Percentiles rank a stretch among this genome's conserved stretches.
Conservation (phyloP, 768 basidiomycete genomes). For the Fomitopsis serialis region DNA sequence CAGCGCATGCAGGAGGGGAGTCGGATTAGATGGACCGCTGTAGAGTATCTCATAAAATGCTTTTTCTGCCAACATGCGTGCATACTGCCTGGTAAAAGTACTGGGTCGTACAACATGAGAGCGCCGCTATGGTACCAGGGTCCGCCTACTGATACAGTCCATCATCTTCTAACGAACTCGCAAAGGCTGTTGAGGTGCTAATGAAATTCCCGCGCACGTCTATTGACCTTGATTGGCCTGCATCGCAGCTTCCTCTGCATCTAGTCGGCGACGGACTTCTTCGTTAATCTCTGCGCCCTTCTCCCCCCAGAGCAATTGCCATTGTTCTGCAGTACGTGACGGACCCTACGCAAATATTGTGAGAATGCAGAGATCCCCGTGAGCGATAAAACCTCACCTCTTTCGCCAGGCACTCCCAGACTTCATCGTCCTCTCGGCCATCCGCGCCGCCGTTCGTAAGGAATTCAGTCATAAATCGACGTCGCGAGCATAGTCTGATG, state of each 20-base stretch:
- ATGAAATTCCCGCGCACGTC: neutral
- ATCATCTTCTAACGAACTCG: too few species aligned
- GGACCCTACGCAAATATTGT: slow-evolving; percentile 1
- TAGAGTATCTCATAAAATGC: neutral
- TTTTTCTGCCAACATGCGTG: too few species aligned
- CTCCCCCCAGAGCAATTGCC: slow-evolving; percentile 9
- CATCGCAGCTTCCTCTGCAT: neutral
- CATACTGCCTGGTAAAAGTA: too few species aligned
- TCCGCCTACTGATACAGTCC: too few species aligned
- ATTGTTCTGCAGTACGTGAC: slow-evolving; percentile 5
- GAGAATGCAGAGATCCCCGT: neutral
- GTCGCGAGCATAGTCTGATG: slow-evolving; percentile 27
- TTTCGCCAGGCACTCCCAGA: slow-evolving; percentile 45
- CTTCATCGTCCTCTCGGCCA: slow-evolving; percentile 38
- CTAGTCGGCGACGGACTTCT: neutral
- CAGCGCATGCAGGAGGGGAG: slow-evolving; percentile 27
- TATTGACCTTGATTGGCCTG: neutral
- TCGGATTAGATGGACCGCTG: slow-evolving; percentile 10
- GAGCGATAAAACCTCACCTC: slow-evolving; percentile 33
- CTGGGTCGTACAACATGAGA: too few species aligned
- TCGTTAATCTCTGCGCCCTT: slow-evolving; percentile 4
- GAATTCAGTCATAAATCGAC: slow-evolving; percentile 49
- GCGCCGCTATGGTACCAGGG: too few species aligned
- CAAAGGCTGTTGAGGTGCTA: neutral
- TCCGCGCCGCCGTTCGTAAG: slow-evolving; percentile 49